These are phyloP conservation scores for Fagopyrum esculentum DNA, from an alignment of 148 eudicot species.

Conservation along the genomic window DNA sequence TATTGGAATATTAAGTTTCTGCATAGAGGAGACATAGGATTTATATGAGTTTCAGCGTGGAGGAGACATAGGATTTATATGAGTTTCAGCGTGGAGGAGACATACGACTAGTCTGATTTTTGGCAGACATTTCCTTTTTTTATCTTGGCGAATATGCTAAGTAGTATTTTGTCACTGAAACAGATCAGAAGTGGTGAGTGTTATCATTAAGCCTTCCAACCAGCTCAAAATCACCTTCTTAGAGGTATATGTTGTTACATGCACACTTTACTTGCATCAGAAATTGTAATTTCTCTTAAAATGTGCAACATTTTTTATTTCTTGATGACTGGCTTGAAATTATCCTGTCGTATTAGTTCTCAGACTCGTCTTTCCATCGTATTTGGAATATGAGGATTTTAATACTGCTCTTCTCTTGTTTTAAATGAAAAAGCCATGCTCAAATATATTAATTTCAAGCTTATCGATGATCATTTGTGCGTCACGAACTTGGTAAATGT, in stretches of 20 bases:
- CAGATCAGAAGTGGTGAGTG: conserved; percentile 91
- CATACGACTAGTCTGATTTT: too few relatives aligned
- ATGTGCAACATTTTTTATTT: background rate
- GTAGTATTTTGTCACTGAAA: background rate
- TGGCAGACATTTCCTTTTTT: background rate
- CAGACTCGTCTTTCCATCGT: background rate
- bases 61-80: too few relatives aligned
- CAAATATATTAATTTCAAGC: background rate
- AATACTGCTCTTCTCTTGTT: background rate
- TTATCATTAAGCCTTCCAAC: conserved; percentile 69
- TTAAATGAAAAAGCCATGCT: background rate
- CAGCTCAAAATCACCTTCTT: conserved; percentile 93
- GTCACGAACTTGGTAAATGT: background rate
- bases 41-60: too few relatives aligned
- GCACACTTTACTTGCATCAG: background rate
- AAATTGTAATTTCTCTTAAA: background rate
- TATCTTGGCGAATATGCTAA: background rate
- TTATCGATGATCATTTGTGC: background rate
- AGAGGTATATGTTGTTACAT: conserved; percentile 43
- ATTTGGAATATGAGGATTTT: background rate
- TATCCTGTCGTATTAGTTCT: background rate
- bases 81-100: too few relatives aligned
- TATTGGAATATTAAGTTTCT: too few relatives aligned
- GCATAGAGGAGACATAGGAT: too few relatives aligned
- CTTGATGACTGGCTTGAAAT: background rate